Evolutionary conservation across 1,284 basidiomycete genomes (phyloP).

Genomic region (Irpex lacteus): DNA sequence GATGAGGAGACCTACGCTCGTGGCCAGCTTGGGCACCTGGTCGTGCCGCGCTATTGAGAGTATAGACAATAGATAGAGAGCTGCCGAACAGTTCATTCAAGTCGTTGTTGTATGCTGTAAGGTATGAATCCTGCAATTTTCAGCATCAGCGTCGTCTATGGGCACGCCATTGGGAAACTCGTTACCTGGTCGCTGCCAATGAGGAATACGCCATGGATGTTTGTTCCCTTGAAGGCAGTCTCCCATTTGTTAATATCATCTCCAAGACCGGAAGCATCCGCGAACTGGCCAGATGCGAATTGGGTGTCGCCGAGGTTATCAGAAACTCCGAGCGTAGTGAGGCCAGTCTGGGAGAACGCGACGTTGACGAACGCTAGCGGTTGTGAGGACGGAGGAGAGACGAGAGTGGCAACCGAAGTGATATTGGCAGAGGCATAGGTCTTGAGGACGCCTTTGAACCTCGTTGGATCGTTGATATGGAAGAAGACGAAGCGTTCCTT

Average conservation of each 20-base stretch:
- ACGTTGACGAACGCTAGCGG: constrained; percentile 13
- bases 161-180: too few species aligned
- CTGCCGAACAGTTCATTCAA: constrained; percentile 7
- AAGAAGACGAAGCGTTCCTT: constrained; percentile 11
- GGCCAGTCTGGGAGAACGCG: constrained; percentile 11
- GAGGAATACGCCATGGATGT: constrained; percentile 14
- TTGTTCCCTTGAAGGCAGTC: constrained; percentile 8
- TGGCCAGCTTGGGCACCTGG: constrained; percentile 12
- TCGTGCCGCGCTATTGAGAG: constrained; percentile 5
- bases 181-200: constrained; percentile 13
- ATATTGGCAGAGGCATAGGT: constrained; percentile 8
- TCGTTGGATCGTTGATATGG: constrained; percentile 11
- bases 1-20: constrained; percentile 7
- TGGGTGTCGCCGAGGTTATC: constrained; percentile 9
- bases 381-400: constrained; percentile 6
- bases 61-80: constrained; percentile 2
- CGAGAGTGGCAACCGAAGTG: constrained; percentile 11
- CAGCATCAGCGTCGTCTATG: not conserved
- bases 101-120: not conserved
- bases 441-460: constrained; percentile 10
- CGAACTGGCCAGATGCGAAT: constrained; percentile 8
- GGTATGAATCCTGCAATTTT: constrained; percentile 1
- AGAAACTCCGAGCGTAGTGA: constrained; percentile 8
- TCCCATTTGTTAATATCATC: constrained; percentile 9
- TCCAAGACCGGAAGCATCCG: constrained; percentile 10